Evolutionary conservation across 345 rosid genomes (phyloP), one percentile per base, ranked within the genome.

Genomic region (Citrus australasica): DNA sequence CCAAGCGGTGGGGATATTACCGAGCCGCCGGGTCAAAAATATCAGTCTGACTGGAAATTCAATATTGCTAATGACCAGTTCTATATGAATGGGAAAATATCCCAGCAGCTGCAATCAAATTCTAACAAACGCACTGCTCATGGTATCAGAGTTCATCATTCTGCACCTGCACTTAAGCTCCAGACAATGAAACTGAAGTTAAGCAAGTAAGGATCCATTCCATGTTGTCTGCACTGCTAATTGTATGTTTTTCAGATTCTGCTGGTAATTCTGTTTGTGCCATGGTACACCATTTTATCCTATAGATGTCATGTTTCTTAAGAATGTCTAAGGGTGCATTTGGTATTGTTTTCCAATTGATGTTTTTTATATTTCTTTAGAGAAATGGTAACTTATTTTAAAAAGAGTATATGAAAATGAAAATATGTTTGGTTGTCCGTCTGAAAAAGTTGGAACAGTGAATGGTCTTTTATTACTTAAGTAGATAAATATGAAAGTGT

Each of bases 11-110:
- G 69, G 76, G 87, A 79, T 77, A 84, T 85, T 84, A 82, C 74
- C 61, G 94, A 91, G 84, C 82, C 77, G 63, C 74, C 77, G 1
- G 84, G 79, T 78, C 86, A 73, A 78, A 90, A 87, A 76, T 82
- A 84, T 82, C 85, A 83, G 60, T 71, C 90, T 86, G 89, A 91
- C 82, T 91, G 97, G 95, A 89, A 89, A 77, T 95, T 95, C 81
- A 91, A 96, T 87, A 94, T 96, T 85, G 91, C 98, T 51, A 96
- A 96, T 85, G 99, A 96, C 87, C 86, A 90, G 77, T 96, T 90
- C 87, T 96, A 96, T 80, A 84, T 88, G 84, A 96, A 90, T 80
- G 93, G 94, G 79, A 96, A 96, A 87, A 85, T 84, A 78, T 89
- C 93, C 74, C 99, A 96, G 85, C 98, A 92, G 78, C 81, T 90